Evolutionary conservation across 1,139 yeast species (phyloP).

Genomic region (Suhomyces maxii): DNA sequence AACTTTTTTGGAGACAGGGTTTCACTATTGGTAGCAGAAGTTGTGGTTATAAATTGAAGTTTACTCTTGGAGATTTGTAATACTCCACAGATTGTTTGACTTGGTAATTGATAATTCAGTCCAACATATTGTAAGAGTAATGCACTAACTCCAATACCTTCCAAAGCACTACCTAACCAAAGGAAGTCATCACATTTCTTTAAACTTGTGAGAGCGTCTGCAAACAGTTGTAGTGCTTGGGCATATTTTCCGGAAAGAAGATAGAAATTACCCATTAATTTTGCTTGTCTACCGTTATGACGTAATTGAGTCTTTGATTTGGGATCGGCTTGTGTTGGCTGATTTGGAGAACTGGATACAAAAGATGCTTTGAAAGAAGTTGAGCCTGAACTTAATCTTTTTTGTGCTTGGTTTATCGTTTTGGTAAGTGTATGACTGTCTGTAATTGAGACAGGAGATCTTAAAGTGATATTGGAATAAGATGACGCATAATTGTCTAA

Average conservation of each 20-base stretch:
- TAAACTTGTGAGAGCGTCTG: constrained; percentile 65
- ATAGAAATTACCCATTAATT: constrained; percentile 73
- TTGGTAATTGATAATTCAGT: constrained; percentile 62
- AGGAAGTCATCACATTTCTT: constrained; percentile 69
- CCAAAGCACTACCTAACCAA: constrained; percentile 88
- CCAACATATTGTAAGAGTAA: constrained; percentile 61
- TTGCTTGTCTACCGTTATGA: constrained; percentile 67
- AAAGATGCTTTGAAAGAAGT: constrained; percentile 39
- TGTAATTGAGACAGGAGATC: constrained; percentile 70
- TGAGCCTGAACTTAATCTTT: constrained; percentile 41
- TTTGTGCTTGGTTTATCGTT: constrained; percentile 54
- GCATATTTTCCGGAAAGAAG: constrained; percentile 75
- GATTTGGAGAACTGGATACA: constrained; percentile 7
- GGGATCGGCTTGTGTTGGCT: constrained; percentile 18
- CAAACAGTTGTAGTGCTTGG: constrained; percentile 69
- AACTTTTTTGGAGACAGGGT: constrained; percentile 16
- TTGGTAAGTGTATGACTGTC: constrained; percentile 50
- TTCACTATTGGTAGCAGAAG: constrained; percentile 11
- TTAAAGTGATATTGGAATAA: constrained; percentile 65
- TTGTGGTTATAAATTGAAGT: constrained; percentile 20
- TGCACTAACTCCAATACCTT: constrained; percentile 71
- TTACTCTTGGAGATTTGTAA: constrained; percentile 31
- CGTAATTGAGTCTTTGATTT: constrained; percentile 35
- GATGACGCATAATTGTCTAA: constrained; percentile 71
- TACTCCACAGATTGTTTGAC: constrained; percentile 15